Base-by-base conservation (phyloP, 1,139 yeast species). In the Blastobotrys ciferrii region DNA sequence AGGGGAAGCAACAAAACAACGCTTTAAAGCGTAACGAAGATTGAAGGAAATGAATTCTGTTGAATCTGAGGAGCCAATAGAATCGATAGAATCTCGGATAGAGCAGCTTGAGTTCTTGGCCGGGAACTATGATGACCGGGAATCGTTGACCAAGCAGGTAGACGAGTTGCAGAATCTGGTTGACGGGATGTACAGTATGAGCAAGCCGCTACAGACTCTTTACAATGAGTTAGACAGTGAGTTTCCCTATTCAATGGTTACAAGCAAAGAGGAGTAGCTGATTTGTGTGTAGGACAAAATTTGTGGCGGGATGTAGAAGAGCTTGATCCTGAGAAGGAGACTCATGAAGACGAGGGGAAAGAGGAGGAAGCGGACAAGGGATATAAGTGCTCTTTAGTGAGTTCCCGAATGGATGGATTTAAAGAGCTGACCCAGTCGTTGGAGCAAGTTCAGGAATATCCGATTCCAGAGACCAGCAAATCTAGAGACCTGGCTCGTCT, bases 41-140 rank as follows among this genome's bases (percentile, higher is more conserved):
- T n/a, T n/a, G n/a, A 30, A 3, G 23, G 36, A 4, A 28, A 19
- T 39, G 32, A 33, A 33, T 39, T 13, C 32, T 11, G 36, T 25
- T 32, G 25, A 43, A n/a, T 25, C 28, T 6, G 32, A 19, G 28
- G 45, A 39, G 13, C 48, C 52, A 14, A 17, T 49, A 13, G 49
- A 49, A 6, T 15, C 45, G 4, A 30, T 54, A 2, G 43, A 48
- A 19, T 47, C 48, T 11, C 46, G 57, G 6, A 25, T 54, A 18
- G 55, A 53, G 28, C 45, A 42, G 28, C 48, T 53, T 9, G 57
- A 54, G 20, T 32, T 44, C 32, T 19, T 53, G 12, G 44, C 51
- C 6, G 42, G 42, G 11, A 45, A 32, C 15, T 40, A 28, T 3
- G 46, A 38, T 4, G 39, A 41, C 20, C 12, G 41, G 2, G 43